These are phyloP conservation scores for Tolypocladium album DNA, from an alignment of 2,329 filamentous ascomycete species.

Conservation along the genomic window DNA sequence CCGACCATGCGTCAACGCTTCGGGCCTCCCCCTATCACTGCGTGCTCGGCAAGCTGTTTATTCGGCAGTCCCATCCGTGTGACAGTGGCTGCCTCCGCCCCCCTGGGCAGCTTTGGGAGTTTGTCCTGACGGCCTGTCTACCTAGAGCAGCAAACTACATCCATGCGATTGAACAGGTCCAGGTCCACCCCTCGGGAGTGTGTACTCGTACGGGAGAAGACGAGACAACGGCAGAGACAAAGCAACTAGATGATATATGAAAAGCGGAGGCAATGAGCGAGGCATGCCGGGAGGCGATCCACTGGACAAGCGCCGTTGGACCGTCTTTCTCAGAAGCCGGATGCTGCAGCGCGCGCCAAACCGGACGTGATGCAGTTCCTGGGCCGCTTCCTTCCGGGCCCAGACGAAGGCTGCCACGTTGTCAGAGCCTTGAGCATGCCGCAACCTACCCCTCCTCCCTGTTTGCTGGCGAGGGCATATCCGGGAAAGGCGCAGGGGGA, in stretches of 20 bases:
- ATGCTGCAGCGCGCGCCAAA: neutral
- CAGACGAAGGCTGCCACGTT: slow-evolving; percentile 18
- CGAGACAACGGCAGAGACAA: neutral
- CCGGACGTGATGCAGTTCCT: slow-evolving; percentile 1
- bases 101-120: neutral
- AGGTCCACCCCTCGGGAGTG: neutral
- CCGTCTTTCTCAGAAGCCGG: neutral
- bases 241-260: neutral
- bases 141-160: neutral
- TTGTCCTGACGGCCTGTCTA: neutral
- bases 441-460: slow-evolving; percentile 3
- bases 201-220: neutral
- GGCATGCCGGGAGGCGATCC: neutral
- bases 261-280: neutral
- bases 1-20: neutral
- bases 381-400: slow-evolving; percentile 1
- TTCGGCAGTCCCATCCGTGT: neutral
- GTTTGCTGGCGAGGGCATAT: neutral
- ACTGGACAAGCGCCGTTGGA: neutral
- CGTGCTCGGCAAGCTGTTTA: neutral
- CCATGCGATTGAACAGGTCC: neutral
- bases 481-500: neutral
- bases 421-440: slow-evolving; percentile 3
- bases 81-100: neutral
- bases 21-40: neutral